These are phyloP conservation scores for Trifolium pratense DNA, from an alignment of 306 rosid species.

Conservation along the genomic window DNA sequence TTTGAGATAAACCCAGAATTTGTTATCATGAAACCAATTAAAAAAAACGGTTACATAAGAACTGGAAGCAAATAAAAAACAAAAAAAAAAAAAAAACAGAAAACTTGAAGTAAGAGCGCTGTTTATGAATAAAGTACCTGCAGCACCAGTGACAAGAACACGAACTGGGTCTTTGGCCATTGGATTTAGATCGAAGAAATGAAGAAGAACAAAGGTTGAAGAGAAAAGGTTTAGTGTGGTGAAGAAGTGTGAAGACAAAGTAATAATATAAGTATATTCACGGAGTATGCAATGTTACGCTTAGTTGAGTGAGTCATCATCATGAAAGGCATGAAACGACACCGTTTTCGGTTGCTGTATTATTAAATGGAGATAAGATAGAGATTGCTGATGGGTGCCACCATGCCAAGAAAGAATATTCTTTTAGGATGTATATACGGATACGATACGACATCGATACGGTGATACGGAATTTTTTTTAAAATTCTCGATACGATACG, in stretches of 20 bases:
- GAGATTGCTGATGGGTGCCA: not conserved
- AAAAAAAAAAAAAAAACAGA: not conserved
- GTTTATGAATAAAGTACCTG: constrained; percentile 56
- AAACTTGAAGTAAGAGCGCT: not conserved
- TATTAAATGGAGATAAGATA: not conserved
- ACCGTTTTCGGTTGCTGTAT: not conserved
- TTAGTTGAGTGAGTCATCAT: too few relatives aligned
- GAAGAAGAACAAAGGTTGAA: not conserved
- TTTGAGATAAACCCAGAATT: not conserved
- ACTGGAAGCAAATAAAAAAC: too few relatives aligned
- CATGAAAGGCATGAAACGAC: constrained; percentile 15
- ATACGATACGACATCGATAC: too few relatives aligned
- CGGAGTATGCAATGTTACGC: not conserved
- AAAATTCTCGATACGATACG: too few relatives aligned
- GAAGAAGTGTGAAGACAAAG: not conserved
- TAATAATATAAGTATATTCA: not conserved
- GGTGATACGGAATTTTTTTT: too few relatives aligned
- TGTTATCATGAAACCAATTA: not conserved
- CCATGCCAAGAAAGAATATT: constrained; percentile 6
- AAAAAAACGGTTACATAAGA: not conserved
- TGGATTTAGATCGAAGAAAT: constrained; percentile 3
- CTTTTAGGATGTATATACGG: too few relatives aligned
- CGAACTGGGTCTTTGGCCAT: constrained; percentile 90
- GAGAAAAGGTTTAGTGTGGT: not conserved
- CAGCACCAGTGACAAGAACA: constrained; percentile 94